Base-by-base conservation (phyloP, 495 filamentous ascomycete genomes). In the Halenospora varia region DNA sequence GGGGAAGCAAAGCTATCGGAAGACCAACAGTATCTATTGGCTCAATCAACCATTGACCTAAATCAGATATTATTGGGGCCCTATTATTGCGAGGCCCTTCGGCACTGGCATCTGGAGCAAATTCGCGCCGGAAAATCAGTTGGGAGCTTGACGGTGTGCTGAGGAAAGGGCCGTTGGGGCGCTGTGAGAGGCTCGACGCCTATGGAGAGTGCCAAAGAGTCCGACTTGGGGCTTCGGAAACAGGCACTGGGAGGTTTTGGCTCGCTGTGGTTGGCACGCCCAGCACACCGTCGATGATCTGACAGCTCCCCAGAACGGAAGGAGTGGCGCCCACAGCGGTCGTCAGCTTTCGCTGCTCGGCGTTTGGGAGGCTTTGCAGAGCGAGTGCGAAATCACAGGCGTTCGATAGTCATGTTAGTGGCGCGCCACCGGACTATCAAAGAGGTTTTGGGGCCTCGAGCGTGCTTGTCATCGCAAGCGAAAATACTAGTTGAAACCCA, bases 81-180 rank as follows among this genome's bases (percentile, higher is more conserved):
- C n/a, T n/a, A n/a, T n/a, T n/a, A n/a, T n/a, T n/a, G n/a, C n/a
- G n/a, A n/a, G n/a, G n/a, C n/a, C n/a, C n/a, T n/a, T n/a, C n/a
- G n/a, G n/a, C n/a, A n/a, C n/a, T n/a, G n/a, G n/a, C n/a, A n/a
- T n/a, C n/a, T n/a, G n/a, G n/a, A n/a, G n/a, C n/a, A n/a, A n/a
- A n/a, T n/a, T n/a, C n/a, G n/a, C n/a, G n/a, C n/a, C n/a, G n/a
- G n/a, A n/a, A n/a, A n/a, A n/a, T n/a, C n/a, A 67, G 73, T 63
- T 60, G 73, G 58, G 13, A 70, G 66, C 35, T 65, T 68, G n/a
- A 61, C n/a, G 25, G 57, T 73, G 69, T 15, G 71, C 72, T 1
- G 66, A 63, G 18, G 63, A 70, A 25, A 63, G 70, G 48, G 29
- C 29, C 29, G 29, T 35, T 35, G 29, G 29, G 29, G 29, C 29